These are phyloP conservation scores for Dianthus caryophyllus DNA, from an alignment of 148 eudicot genomes.

Conservation along the genomic window DNA sequence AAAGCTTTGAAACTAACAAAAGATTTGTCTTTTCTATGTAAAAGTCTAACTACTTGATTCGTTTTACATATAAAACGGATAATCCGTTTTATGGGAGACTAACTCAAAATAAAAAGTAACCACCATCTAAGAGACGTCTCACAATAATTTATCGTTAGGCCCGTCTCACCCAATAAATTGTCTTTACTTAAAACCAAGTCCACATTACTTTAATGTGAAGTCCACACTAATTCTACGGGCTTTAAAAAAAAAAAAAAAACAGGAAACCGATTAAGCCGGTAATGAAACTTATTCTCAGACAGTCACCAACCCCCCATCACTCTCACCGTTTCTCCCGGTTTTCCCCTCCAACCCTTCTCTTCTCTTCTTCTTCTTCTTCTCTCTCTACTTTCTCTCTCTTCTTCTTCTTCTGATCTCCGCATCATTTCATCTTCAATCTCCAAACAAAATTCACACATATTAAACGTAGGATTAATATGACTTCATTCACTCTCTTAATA, in stretches of 20 bases:
- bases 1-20: too few species aligned
- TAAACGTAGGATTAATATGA: background rate
- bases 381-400: background rate
- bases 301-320: constrained; percentile 27
- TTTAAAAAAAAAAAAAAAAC: too few species aligned
- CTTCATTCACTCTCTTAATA: background rate
- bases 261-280: constrained; percentile 38
- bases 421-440: constrained; percentile 18
- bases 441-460: background rate
- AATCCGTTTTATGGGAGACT: too few species aligned
- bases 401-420: background rate
- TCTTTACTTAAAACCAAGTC: too few species aligned
- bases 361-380: constrained; percentile 3
- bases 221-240: constrained; percentile 5
- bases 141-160: too few species aligned
- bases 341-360: constrained; percentile 16
- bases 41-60: too few species aligned
- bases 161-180: too few species aligned
- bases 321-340: constrained; percentile 40
- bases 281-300: constrained; percentile 20
- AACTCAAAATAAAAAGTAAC: too few species aligned
- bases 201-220: background rate
- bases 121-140: too few species aligned
- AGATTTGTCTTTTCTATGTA: too few species aligned
- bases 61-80: too few species aligned